These are phyloP conservation scores for Magnusiomyces fungicola DNA, from an alignment of 1,139 yeast genomes.

Conservation along the genomic window DNA sequence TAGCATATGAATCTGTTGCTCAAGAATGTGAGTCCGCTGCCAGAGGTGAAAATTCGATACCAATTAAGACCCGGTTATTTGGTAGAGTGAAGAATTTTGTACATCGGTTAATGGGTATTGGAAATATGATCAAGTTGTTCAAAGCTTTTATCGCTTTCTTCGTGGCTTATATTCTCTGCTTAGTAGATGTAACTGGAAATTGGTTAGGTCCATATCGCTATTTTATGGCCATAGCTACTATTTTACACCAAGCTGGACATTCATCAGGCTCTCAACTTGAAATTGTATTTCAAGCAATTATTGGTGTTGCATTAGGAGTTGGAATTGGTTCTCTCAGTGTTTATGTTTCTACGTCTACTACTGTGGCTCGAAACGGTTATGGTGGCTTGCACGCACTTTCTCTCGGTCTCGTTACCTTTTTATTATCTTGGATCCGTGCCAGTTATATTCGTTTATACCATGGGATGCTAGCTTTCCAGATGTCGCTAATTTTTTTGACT, in stretches of 20 bases:
- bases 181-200: constrained; percentile 32
- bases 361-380: constrained; percentile 37
- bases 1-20: constrained; percentile 13
- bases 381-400: constrained; percentile 43
- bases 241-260: constrained; percentile 43
- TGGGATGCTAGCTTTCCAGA: constrained; percentile 32
- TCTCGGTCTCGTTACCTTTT: constrained; percentile 28
- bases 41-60: not conserved
- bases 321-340: constrained; percentile 42
- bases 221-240: constrained; percentile 38
- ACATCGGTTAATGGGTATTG: not conserved
- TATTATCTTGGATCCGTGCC: constrained; percentile 38
- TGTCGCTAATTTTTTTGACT: constrained; percentile 34
- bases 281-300: constrained; percentile 35
- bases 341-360: constrained; percentile 37
- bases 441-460: constrained; percentile 38
- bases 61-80: not conserved
- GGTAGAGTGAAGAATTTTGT: not conserved
- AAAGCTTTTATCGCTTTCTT: constrained; percentile 39
- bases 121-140: constrained; percentile 6
- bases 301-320: constrained; percentile 43
- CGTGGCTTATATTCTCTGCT: constrained; percentile 35
- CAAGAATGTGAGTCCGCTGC: constrained; percentile 5
- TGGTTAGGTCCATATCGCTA: constrained; percentile 39
- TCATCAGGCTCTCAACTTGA: constrained; percentile 44